Conservation (phyloP, 345 rosid species). For the Citrus cavaleriei region DNA sequence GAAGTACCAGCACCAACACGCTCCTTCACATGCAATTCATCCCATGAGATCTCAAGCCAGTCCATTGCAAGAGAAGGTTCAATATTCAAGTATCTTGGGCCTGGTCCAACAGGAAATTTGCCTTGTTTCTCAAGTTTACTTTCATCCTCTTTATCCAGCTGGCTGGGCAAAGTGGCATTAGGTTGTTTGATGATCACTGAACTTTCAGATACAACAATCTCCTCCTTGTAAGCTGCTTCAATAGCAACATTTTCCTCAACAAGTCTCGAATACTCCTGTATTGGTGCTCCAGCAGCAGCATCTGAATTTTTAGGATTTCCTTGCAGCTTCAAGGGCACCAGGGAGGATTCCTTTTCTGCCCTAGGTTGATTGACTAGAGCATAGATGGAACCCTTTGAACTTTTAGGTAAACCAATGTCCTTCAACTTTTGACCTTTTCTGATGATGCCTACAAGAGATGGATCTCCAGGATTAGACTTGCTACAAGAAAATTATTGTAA, state of each 20-base stretch:
- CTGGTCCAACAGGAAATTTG: slow-evolving; percentile 34
- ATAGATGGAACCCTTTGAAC: slow-evolving; percentile 11
- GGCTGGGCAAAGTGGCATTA: slow-evolving; percentile 30
- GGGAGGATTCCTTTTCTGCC: slow-evolving; percentile 30
- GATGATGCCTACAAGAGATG: slow-evolving; percentile 35
- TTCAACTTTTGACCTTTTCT: slow-evolving; percentile 21
- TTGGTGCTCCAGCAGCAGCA: slow-evolving; percentile 20
- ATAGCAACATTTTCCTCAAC: slow-evolving; percentile 22
- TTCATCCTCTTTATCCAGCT: slow-evolving; percentile 37
- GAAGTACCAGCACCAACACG: slow-evolving; percentile 88
- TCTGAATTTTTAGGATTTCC: slow-evolving; percentile 22
- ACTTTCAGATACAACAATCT: slow-evolving; percentile 31
- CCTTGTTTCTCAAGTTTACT: slow-evolving; percentile 32
- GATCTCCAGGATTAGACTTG: not conserved
- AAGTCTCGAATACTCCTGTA: slow-evolving; percentile 26
- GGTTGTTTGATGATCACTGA: slow-evolving; percentile 27
- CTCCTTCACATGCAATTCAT: slow-evolving; percentile 85
- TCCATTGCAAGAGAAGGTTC: slow-evolving; percentile 98
- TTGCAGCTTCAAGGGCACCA: slow-evolving; percentile 27
- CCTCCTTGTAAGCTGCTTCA: slow-evolving; percentile 33
- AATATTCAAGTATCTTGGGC: slow-evolving; percentile 62
- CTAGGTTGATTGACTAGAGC: slow-evolving; percentile 30
- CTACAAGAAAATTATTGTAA: not conserved
- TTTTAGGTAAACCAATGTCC: slow-evolving; percentile 22
- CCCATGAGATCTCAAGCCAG: slow-evolving; percentile 96